A percentile compares a stretch with the other conserved stretches of the same genome.
These are phyloP conservation scores for Plasmodium adleri DNA, from an alignment of 169 alveolate species.

Conservation along the genomic window DNA sequence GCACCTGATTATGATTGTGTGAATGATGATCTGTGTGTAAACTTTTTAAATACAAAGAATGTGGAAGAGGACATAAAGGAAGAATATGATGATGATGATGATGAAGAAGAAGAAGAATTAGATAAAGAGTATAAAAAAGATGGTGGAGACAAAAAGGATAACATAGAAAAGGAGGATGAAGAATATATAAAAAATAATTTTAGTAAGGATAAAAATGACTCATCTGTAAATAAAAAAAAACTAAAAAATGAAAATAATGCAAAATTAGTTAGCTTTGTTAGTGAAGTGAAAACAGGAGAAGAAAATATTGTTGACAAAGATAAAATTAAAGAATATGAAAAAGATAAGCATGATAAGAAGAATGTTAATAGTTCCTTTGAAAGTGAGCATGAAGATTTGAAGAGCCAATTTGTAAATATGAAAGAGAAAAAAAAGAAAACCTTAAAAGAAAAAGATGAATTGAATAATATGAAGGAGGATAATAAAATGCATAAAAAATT, in stretches of 20 bases:
- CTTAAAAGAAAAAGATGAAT: too few relatives aligned
- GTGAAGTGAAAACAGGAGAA: not conserved
- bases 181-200: not conserved
- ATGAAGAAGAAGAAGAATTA: not conserved
- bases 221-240: not conserved
- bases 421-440: too few relatives aligned
- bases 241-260: conserved; percentile 1
- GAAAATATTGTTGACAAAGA: not conserved
- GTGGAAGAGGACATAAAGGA: conserved; percentile 5
- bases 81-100: not conserved
- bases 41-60: conserved; percentile 19
- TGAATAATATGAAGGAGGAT: too few relatives aligned
- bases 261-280: not conserved
- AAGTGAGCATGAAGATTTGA: not conserved
- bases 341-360: not conserved
- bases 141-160: not conserved
- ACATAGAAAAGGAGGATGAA: not conserved
- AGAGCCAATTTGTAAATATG: too few relatives aligned
- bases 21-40: conserved; percentile 62
- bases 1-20: conserved; percentile 74
- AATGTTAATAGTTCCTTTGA: not conserved
- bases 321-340: not conserved
- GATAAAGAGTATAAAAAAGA: not conserved
- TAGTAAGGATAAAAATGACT: not conserved
- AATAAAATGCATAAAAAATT: too few relatives aligned